Percentiles rank a stretch among this genome's conserved stretches.
Conservation (phyloP, 129 eudicot species). For the Solidago caesia region DNA sequence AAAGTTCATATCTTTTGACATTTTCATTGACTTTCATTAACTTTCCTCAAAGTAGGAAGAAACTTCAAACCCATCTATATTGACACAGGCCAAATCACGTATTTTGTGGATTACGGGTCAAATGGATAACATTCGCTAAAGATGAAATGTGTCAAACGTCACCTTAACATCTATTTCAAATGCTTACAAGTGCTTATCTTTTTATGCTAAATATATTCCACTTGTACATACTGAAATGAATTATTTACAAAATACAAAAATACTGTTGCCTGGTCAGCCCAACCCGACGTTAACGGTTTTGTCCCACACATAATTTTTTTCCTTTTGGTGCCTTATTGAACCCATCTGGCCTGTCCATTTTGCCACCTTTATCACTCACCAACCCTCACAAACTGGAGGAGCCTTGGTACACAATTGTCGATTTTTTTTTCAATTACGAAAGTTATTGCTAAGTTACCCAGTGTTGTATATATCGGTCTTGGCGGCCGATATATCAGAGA, state of each 20-base stretch:
- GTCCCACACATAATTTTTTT: not conserved
- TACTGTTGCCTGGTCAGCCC: not conserved
- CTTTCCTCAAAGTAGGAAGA: not conserved
- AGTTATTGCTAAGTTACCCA: not conserved
- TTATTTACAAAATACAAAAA: not conserved
- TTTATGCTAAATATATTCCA: not conserved
- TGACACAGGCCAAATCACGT: not conserved
- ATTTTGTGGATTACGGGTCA: not conserved
- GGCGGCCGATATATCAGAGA: too few relatives aligned
- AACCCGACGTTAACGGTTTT: not conserved
- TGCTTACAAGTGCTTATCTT: not conserved
- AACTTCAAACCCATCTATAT: not conserved
- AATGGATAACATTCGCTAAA: not conserved
- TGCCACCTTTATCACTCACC: not conserved
- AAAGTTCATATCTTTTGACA: slow-evolving; percentile 15
- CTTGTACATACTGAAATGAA: not conserved
- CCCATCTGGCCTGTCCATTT: not conserved
- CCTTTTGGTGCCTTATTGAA: not conserved
- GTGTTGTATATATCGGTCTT: too few relatives aligned
- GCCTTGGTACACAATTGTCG: not conserved
- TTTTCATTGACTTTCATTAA: slow-evolving; percentile 9
- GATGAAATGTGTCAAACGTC: not conserved
- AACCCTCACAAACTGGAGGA: not conserved
- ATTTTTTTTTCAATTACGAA: not conserved
- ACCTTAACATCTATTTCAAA: not conserved